Percentiles rank a stretch among this genome's conserved stretches.
These are phyloP conservation scores for Penicillium goetzii DNA, from an alignment of 495 filamentous ascomycete genomes.

Conservation along the genomic window DNA sequence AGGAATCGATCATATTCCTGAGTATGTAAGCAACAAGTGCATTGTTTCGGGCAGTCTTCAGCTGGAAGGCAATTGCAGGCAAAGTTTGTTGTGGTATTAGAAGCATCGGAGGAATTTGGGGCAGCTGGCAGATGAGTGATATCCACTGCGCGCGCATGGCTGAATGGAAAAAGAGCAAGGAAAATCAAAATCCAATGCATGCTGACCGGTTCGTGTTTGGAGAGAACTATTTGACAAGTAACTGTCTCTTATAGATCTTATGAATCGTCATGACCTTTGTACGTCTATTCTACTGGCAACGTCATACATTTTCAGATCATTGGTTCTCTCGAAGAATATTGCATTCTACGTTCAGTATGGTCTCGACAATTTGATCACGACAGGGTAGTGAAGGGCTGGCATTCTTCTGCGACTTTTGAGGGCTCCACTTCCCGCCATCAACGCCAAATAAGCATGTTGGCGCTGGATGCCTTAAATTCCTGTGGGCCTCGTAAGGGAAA, in stretches of 20 bases:
- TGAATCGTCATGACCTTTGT: neutral
- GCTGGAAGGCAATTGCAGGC: neutral
- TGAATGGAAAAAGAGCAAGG: neutral
- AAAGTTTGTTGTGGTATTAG: neutral
- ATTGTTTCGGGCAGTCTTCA: neutral
- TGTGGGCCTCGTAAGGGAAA: neutral
- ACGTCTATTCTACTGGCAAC: neutral
- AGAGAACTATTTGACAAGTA: neutral
- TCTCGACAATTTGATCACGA: neutral
- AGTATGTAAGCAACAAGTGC: neutral
- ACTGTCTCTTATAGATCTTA: neutral
- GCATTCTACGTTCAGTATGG: neutral
- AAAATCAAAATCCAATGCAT: neutral
- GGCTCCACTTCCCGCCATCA: neutral
- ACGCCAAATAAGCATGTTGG: neutral
- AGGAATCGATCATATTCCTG: neutral
- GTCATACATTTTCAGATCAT: neutral
- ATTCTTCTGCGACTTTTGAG: neutral
- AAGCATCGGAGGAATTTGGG: neutral
- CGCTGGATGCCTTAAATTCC: neutral
- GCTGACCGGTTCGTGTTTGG: neutral
- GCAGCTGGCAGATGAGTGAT: neutral
- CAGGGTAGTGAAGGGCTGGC: neutral
- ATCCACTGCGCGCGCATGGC: neutral
- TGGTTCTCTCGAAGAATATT: neutral